phyloP scores from a whole-genome alignment of 257 asterid species.

The Solanum bulbocastanum region DNA sequence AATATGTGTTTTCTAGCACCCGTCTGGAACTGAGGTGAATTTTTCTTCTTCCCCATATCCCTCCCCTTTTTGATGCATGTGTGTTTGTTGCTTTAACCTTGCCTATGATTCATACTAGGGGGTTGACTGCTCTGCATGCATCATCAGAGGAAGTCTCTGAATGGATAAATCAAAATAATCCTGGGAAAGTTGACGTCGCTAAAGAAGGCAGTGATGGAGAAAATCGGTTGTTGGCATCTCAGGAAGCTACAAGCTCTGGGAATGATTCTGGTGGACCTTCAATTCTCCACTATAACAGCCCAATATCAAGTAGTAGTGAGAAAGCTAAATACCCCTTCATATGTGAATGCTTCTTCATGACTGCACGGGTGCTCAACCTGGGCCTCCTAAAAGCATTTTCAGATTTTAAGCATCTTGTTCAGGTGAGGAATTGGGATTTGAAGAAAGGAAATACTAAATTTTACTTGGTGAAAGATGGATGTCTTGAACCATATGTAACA shows the following conservation, averaged over 20 bases:
- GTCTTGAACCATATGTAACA: neutral
- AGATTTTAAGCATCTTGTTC: slow-evolving; percentile 89
- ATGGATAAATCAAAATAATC: slow-evolving; percentile 42
- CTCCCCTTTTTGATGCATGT: neutral
- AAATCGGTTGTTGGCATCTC: slow-evolving; percentile 55
- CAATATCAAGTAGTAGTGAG: slow-evolving; percentile 29
- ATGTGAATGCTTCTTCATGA: slow-evolving; percentile 99
- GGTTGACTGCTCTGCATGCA: slow-evolving; percentile 88
- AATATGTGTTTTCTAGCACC: slow-evolving; percentile 46
- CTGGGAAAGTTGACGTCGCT: slow-evolving; percentile 24
- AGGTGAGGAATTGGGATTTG: slow-evolving; percentile 33
- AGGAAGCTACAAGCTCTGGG: slow-evolving; percentile 65
- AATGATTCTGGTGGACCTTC: slow-evolving; percentile 32
- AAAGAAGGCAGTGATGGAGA: slow-evolving; percentile 32
- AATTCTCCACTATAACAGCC: slow-evolving; percentile 15
- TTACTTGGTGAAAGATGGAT: neutral
- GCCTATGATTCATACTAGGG: slow-evolving; percentile 39
- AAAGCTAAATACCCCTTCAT: slow-evolving; percentile 71
- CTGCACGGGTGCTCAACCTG: slow-evolving; percentile 87
- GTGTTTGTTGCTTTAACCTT: neutral
- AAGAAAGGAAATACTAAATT: neutral
- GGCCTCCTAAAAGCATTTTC: slow-evolving; percentile 92
- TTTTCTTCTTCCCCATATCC: neutral
- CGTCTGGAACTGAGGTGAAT: slow-evolving; percentile 81
- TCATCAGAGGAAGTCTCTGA: slow-evolving; percentile 92